These are phyloP conservation scores for Cryphonectria radicalis DNA, from an alignment of 2,329 filamentous ascomycete genomes.

Conservation along the genomic window DNA sequence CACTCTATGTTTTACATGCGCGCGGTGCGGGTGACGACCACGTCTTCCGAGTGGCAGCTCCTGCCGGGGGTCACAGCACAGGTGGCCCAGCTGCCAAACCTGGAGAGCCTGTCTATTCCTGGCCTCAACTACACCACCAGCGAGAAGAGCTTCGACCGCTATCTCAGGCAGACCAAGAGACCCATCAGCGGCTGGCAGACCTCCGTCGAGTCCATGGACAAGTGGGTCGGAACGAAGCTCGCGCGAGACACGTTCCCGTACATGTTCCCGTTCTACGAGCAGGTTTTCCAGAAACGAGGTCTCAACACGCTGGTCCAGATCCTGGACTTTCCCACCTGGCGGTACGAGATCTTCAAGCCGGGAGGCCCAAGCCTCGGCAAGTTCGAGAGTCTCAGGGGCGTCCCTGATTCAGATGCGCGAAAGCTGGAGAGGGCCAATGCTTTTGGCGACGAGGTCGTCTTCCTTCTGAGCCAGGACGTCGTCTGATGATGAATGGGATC, in stretches of 20 bases:
- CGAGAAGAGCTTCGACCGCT: neutral
- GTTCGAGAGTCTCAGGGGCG: neutral
- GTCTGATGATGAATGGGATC: neutral
- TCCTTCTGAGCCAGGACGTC: neutral
- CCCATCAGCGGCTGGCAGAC: neutral
- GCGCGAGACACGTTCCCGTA: constrained; percentile 11
- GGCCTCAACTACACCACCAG: neutral
- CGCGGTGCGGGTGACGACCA: neutral
- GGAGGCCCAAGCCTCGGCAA: neutral
- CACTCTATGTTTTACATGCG: neutral
- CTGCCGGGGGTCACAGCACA: constrained; percentile 5
- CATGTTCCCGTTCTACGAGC: constrained; percentile 14
- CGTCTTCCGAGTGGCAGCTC: constrained; percentile 2
- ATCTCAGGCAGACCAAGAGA: neutral
- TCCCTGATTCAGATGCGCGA: neutral
- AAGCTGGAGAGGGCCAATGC: neutral
- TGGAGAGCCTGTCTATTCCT: neutral
- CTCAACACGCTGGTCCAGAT: neutral
- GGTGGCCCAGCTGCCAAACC: neutral
- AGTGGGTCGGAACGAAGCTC: constrained; percentile 3
- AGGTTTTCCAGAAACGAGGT: neutral
- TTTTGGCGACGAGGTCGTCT: neutral
- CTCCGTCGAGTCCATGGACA: constrained; percentile 8
- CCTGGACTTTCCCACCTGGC: neutral
- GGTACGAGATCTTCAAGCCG: neutral